These are phyloP conservation scores for Sphaerosporella brunnea DNA, from an alignment of 495 filamentous ascomycete genomes.

Conservation along the genomic window DNA sequence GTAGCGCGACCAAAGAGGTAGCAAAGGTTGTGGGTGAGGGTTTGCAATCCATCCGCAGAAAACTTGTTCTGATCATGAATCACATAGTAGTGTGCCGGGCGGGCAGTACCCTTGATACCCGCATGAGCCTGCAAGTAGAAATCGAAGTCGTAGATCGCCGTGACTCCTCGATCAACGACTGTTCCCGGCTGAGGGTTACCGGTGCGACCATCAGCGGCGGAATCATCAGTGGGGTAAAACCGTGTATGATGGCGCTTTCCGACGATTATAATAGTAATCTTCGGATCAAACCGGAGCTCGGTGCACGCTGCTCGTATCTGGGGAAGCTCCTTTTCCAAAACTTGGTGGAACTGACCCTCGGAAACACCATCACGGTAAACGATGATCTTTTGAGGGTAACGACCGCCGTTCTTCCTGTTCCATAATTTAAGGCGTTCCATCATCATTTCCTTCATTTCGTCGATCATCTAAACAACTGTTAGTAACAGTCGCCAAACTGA, in stretches of 20 bases:
- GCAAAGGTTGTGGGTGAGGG: conserved; percentile 45
- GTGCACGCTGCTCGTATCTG: conserved; percentile 44
- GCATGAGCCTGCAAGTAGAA: conserved; percentile 80
- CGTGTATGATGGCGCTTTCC: conserved; percentile 85
- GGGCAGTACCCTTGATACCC: conserved; percentile 69
- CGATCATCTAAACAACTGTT: conserved; percentile 35
- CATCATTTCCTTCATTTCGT: conserved; percentile 37
- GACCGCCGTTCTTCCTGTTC: conserved; percentile 33
- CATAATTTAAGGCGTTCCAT: conserved; percentile 43
- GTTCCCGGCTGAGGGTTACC: conserved; percentile 59
- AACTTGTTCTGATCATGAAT: conserved; percentile 46
- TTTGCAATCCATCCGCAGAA: conserved; percentile 15
- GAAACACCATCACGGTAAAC: conserved; percentile 86
- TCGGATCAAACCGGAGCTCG: conserved; percentile 31
- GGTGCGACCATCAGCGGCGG: conserved; percentile 33
- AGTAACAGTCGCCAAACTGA: not conserved
- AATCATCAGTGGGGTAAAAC: conserved; percentile 46
- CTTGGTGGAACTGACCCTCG: conserved; percentile 37
- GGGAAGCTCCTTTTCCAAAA: conserved; percentile 29
- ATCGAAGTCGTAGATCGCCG: conserved; percentile 55
- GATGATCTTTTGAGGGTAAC: conserved; percentile 53
- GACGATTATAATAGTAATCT: conserved; percentile 46
- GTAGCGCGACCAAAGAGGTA: conserved; percentile 67
- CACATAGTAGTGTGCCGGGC: conserved; percentile 61
- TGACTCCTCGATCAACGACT: conserved; percentile 74